These are phyloP conservation scores for Fraxinus paxiana DNA, from an alignment of 305 asterid species.

Conservation along the genomic window DNA sequence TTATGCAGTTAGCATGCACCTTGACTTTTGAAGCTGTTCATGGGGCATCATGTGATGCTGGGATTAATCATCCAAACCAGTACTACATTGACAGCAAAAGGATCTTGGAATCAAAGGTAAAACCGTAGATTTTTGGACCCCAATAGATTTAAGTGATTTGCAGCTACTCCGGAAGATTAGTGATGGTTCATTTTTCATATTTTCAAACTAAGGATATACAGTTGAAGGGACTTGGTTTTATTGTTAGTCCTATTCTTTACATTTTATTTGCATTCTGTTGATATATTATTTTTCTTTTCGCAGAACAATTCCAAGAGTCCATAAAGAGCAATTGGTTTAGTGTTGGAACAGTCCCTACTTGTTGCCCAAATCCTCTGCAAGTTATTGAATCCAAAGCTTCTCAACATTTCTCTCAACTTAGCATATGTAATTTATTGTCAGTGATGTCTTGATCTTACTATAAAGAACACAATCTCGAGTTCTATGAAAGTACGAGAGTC, in stretches of 20 bases:
- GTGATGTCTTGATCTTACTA: neutral
- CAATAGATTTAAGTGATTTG: conserved; percentile 1
- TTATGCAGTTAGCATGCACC: conserved; percentile 84
- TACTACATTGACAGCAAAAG: conserved; percentile 72
- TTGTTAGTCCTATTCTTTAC: conserved; percentile 8
- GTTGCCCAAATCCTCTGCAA: conserved; percentile 18
- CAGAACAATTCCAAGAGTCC: conserved; percentile 46
- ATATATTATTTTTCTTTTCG: conserved; percentile 12
- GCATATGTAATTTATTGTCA: neutral
- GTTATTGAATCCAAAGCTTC: conserved; percentile 9
- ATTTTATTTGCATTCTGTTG: conserved; percentile 13
- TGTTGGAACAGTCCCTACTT: conserved; percentile 6
- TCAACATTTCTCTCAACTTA: neutral
- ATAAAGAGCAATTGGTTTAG: conserved; percentile 22
- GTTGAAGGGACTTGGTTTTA: neutral
- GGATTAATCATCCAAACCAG: conserved; percentile 92
- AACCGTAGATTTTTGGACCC: neutral
- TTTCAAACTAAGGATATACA: neutral
- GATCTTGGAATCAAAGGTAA: conserved; percentile 60
- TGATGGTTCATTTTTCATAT: neutral
- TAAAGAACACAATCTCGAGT: neutral
- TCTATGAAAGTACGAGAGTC: neutral
- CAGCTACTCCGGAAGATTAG: neutral
- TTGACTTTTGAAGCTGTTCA: conserved; percentile 95
- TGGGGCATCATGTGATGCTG: conserved; percentile 70